These are phyloP conservation scores for Pichia inconspicua DNA, from an alignment of 1,139 yeast species.

Conservation along the genomic window DNA sequence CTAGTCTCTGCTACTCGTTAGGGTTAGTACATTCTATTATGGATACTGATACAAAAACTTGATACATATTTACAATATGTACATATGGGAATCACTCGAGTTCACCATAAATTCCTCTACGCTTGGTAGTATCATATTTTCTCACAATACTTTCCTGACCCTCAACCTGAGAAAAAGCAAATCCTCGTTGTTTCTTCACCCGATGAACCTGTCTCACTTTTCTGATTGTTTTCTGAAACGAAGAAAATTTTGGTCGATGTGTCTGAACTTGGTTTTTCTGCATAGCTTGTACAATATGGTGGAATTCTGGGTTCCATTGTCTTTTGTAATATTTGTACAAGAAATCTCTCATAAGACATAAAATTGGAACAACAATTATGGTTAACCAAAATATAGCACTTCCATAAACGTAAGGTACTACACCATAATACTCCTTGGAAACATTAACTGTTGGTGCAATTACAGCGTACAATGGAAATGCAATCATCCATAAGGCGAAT, in stretches of 20 bases:
- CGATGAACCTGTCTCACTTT: conserved; percentile 97
- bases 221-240: conserved; percentile 93
- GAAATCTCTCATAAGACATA: conserved; percentile 81
- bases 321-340: conserved; percentile 93
- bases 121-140: conserved; percentile 86
- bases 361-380: conserved; percentile 61
- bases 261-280: conserved; percentile 94
- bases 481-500: conserved; percentile 69
- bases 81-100: conserved; percentile 12
- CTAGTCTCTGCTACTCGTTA: not conserved
- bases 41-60: not conserved
- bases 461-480: conserved; percentile 81
- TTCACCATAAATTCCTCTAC: conserved; percentile 48
- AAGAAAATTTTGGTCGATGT: conserved; percentile 90
- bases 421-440: conserved; percentile 79
- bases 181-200: conserved; percentile 96
- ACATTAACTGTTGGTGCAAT: conserved; percentile 81
- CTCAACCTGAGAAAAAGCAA: conserved; percentile 94
- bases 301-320: conserved; percentile 82
- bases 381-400: conserved; percentile 81
- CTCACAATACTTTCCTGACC: conserved; percentile 89
- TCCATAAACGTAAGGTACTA: conserved; percentile 67
- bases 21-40: not conserved
- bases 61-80: no score
- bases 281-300: conserved; percentile 93